Evolutionary conservation across 495 filamentous ascomycete species (phyloP).

Genomic region (Penicilliopsis zonata): DNA sequence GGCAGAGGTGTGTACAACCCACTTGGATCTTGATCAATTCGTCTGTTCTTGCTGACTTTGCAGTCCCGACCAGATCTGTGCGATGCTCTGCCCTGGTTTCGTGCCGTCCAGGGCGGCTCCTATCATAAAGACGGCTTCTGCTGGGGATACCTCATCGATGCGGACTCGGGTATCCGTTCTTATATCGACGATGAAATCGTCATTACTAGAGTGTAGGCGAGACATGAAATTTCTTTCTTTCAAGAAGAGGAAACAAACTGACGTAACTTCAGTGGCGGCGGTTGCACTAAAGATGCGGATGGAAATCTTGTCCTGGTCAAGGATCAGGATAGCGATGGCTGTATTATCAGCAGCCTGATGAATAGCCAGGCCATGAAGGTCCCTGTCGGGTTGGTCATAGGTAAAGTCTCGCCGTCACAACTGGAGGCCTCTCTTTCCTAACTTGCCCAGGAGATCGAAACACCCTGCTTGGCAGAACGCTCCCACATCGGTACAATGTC

Average conservation of each 20-base stretch:
- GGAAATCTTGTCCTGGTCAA: conserved; percentile 28
- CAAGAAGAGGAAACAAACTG: no score
- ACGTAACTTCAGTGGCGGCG: conserved; percentile 45
- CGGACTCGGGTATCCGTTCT: conserved; percentile 39
- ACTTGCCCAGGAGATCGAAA: conserved; percentile 38
- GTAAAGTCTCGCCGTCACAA: no score
- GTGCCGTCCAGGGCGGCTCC: conserved; percentile 45
- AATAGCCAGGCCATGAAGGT: conserved; percentile 19
- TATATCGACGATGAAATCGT: conserved; percentile 52
- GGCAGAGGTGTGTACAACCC: conserved; percentile 37
- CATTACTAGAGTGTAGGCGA: conserved; percentile 52
- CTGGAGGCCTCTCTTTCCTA: no score
- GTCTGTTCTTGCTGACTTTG: conserved; percentile 2
- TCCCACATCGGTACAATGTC: conserved; percentile 57
- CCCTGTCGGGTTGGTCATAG: conserved; percentile 47
- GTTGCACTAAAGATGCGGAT: conserved; percentile 19
- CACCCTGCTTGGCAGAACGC: conserved; percentile 32
- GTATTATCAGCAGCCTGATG: conserved; percentile 20
- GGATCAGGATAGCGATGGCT: conserved; percentile 27
- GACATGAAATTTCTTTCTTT: no score
- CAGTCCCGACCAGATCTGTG: conserved; percentile 47
- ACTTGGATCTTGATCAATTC: background rate
- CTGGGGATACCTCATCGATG: conserved; percentile 51
- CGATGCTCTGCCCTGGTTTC: conserved; percentile 58
- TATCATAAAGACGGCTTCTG: conserved; percentile 36